These are phyloP conservation scores for Mycena amicta DNA, from an alignment of 768 basidiomycete species.

Conservation along the genomic window DNA sequence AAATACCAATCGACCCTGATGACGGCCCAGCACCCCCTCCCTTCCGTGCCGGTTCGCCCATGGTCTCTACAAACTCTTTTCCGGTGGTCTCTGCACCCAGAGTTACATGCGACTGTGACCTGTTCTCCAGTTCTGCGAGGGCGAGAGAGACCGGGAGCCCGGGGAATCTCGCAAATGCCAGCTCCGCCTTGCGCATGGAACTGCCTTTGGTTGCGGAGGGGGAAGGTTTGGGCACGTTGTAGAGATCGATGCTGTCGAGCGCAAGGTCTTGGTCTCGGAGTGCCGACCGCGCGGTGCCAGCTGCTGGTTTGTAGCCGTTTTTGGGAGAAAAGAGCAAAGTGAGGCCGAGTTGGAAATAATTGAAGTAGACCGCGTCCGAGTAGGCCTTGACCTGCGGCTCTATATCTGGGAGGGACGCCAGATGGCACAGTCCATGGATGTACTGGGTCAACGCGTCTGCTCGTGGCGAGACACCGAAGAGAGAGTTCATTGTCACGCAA, in stretches of 20 bases:
- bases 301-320: conserved; percentile 61
- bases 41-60: conserved; percentile 90
- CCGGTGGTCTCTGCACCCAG: conserved; percentile 61
- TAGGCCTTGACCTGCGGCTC: conserved; percentile 78
- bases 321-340: conserved; percentile 77
- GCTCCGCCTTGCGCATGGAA: conserved; percentile 47
- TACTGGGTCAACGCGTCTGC: conserved; percentile 47
- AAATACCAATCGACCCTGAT: conserved; percentile 84
- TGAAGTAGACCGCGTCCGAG: conserved; percentile 84
- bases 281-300: conserved; percentile 46
- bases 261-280: conserved; percentile 53
- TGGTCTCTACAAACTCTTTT: conserved; percentile 68
- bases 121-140: conserved; percentile 35
- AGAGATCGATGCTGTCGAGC: conserved; percentile 80
- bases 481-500: conserved; percentile 26
- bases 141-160: conserved; percentile 52
- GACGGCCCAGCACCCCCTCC: conserved; percentile 88
- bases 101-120: conserved; percentile 44
- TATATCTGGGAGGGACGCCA: conserved; percentile 24
- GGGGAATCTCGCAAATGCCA: conserved; percentile 61
- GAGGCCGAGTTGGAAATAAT: conserved; percentile 77
- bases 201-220: conserved; percentile 34
- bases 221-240: conserved; percentile 55
- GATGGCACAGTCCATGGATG: conserved; percentile 39
- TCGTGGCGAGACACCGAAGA: conserved; percentile 57